A percentile compares a stretch with the other conserved stretches of the same genome.
Conservation (phyloP, 768 basidiomycete species). For the Crassisporium funariophilum region DNA sequence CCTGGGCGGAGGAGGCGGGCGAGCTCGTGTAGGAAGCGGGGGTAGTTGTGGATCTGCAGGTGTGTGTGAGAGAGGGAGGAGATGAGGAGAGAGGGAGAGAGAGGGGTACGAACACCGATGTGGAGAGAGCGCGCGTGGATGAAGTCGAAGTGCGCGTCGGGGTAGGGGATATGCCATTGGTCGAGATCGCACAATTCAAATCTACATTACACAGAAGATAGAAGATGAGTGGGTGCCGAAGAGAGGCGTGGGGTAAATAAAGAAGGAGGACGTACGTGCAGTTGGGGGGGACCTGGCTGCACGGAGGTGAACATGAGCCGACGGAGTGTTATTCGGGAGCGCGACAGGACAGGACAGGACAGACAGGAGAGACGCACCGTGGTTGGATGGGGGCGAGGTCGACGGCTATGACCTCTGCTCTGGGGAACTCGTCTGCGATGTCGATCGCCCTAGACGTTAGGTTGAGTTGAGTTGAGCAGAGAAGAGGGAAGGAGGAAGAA, state of each 20-base stretch:
- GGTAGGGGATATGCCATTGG: constrained; percentile 61
- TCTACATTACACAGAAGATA: constrained; percentile 32
- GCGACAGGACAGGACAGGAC: too few relatives aligned
- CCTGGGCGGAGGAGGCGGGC: constrained; percentile 70
- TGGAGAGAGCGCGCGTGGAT: constrained; percentile 73
- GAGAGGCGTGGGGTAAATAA: not conserved
- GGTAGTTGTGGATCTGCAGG: constrained; percentile 61
- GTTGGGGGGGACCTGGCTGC: constrained; percentile 65
- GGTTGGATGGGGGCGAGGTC: constrained; percentile 77
- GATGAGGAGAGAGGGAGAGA: constrained; percentile 10
- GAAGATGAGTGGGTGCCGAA: constrained; percentile 1
- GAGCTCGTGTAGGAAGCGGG: constrained; percentile 60
- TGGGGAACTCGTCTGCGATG: constrained; percentile 72
- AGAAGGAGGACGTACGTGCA: constrained; percentile 59
- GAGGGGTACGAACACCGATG: constrained; percentile 51
- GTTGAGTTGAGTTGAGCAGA: constrained; percentile 4
- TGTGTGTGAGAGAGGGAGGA: constrained; percentile 13
- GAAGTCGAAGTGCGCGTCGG: constrained; percentile 63
- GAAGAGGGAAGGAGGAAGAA: constrained; percentile 3
- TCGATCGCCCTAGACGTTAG: constrained; percentile 64
- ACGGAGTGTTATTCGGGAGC: constrained; percentile 26
- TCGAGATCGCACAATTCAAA: constrained; percentile 76
- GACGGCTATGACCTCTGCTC: constrained; percentile 66
- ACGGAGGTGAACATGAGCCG: constrained; percentile 8
- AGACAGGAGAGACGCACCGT: too few relatives aligned